Conservation (phyloP, 257 asterid genomes). For the Primulina eburnea region DNA sequence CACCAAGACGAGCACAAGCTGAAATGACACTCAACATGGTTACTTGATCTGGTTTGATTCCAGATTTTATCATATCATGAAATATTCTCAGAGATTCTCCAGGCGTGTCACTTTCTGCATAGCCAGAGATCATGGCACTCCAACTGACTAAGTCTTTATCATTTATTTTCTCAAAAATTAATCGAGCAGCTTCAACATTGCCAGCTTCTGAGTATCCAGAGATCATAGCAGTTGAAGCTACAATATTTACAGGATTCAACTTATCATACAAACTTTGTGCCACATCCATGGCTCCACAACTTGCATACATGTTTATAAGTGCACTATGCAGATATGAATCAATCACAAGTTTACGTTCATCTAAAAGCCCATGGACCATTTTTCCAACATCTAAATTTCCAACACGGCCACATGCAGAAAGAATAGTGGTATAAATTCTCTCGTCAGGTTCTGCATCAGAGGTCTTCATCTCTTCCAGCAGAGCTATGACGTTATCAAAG, state of each 20-base stretch:
- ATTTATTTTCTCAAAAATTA: conserved; percentile 47
- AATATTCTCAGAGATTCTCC: conserved; percentile 63
- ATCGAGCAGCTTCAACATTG: conserved; percentile 52
- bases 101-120: conserved; percentile 64
- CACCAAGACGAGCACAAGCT: conserved; percentile 71
- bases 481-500: conserved; percentile 47
- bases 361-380: conserved; percentile 41
- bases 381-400: conserved; percentile 53
- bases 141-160: conserved; percentile 70
- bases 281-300: conserved; percentile 59
- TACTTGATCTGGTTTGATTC: conserved; percentile 68
- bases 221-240: conserved; percentile 69
- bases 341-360: conserved; percentile 33
- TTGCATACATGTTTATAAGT: conserved; percentile 61
- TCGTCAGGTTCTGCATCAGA: conserved; percentile 46
- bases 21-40: conserved; percentile 71
- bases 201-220: conserved; percentile 61
- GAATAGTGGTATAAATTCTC: conserved; percentile 51
- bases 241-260: conserved; percentile 43
- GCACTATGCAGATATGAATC: conserved; percentile 60
- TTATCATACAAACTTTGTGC: conserved; percentile 58
- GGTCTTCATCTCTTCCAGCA: conserved; percentile 62
- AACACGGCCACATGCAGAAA: conserved; percentile 55
- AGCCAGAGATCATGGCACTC: conserved; percentile 84
- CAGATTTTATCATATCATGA: conserved; percentile 48